Evolutionary conservation across 108 stramenopile species (phyloP).

Genomic region (Seminavis robusta): DNA sequence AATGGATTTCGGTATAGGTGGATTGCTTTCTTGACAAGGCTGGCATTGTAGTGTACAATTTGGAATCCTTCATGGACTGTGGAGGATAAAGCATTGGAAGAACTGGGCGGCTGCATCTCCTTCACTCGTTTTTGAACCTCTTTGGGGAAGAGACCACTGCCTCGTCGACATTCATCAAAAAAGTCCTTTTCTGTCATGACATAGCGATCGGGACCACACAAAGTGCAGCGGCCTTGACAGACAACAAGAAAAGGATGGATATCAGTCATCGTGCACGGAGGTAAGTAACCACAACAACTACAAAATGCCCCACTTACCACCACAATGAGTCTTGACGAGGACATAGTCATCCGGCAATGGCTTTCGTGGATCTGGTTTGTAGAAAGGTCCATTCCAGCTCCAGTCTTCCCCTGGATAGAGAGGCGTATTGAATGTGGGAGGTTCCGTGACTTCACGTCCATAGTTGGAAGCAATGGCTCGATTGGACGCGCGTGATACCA

Average conservation of each 20-base stretch:
- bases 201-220: slow-evolving; percentile 57
- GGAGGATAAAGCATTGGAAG: too few relatives aligned
- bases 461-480: slow-evolving; percentile 18
- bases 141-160: slow-evolving; percentile 7
- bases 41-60: not conserved
- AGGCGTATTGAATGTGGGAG: slow-evolving; percentile 12
- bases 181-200: slow-evolving; percentile 42
- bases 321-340: slow-evolving; percentile 82
- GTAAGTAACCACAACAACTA: too few relatives aligned
- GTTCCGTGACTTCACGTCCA: slow-evolving; percentile 17
- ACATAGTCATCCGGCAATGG: slow-evolving; percentile 47
- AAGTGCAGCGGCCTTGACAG: slow-evolving; percentile 45
- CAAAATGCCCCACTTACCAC: slow-evolving; percentile 15
- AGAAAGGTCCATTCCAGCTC: slow-evolving; percentile 20
- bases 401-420: slow-evolving; percentile 33
- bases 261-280: too few relatives aligned
- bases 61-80: not conserved
- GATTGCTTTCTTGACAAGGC: slow-evolving; percentile 50
- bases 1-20: slow-evolving; percentile 71
- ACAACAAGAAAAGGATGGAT: too few relatives aligned
- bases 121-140: too few relatives aligned
- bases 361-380: slow-evolving; percentile 18
- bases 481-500: slow-evolving; percentile 10
- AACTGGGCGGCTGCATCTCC: too few relatives aligned
- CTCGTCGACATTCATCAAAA: slow-evolving; percentile 9